Base-by-base conservation (phyloP, 2,329 filamentous ascomycete genomes). In the Penicillium occitanis region DNA sequence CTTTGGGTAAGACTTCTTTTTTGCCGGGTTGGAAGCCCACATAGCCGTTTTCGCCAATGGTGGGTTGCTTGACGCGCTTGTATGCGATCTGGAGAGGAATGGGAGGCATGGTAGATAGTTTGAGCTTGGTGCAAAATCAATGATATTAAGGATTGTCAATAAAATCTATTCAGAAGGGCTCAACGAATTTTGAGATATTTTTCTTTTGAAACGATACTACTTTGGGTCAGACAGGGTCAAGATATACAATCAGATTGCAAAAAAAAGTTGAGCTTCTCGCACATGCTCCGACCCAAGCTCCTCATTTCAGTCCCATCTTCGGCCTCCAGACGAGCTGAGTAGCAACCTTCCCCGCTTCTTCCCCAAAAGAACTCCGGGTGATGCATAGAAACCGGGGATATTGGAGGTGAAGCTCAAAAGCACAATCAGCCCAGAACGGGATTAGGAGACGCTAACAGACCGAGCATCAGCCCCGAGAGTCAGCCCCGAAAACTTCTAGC, bases 31-130 rank as follows among this genome's bases (percentile, higher is more conserved):
- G 71, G 65, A 80, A 76, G 35, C 75, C 76, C 71, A 78, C 71
- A 59, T 82, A 82, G 67, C 77, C 77, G 68, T 81, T 82, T 37
- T 77, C 73, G 28, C 78, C 79, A 2, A 75, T 65, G 22, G 76
- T 73, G 17, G 79, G 61, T 46, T 63, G 61, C 11, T 63, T 63
- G 50, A 63, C 37, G 17, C 71, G 74, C 61, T 71, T 71, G 65
- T 69, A 70, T 2, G 72, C 72, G 53, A 74, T 67, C 69, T 77
- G 75, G 7, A 75, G 68, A 11, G 73, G 71, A 63, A 30, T 25
- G 22, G 71, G 69, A 46, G 75, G 76, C 76, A 78, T 77, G 2
- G 35, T 71, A 53, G 37, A 55, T 11, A 2, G 25, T 28, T 60
- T 44, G 48, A 28, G 10, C 17, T 46, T 61, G 8, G 25, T 35